Evolutionary conservation across 2,329 filamentous ascomycete genomes (phyloP), one percentile per base, ranked within the genome.

Genomic region (Plenodomus tracheiphilus): DNA sequence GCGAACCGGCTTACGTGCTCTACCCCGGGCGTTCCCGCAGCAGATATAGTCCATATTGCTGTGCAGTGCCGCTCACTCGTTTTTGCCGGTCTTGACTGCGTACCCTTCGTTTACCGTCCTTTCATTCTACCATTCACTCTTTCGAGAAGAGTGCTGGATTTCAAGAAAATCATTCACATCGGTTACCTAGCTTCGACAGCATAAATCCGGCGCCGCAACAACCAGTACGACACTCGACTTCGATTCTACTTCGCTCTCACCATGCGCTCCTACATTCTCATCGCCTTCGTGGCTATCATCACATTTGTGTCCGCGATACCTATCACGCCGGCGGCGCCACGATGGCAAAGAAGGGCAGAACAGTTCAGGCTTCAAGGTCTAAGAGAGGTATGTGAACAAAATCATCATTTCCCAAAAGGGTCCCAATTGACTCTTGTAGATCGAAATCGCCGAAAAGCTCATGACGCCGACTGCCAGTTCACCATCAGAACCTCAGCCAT

Each of bases 311-410:
- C 57, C 39, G 67, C 65, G 6, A 55, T 68, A 18, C 69, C 68
- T 3, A 71, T 72, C 51, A 70, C 68, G 13, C 69, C 69, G 10
- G 61, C 69, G 4, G 68, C 68, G 18, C 66, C 66, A n/a, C 56
- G 58, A 30, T 58, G 64, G 8, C 65, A 69, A 39, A 63, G 58
- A 47, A 62, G 66, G 8, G 68, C 61, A 13, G 69, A 71, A 43
- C 62, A 64, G 22, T 66, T 66, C 53, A 59, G 69, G 40, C 56
- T 66, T 13, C 59, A 69, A 56, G 70, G 70, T 13, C 47, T 72
- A 13, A 42, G 59, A 44, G 70, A 73, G 60, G 68, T 71, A 64
- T 10, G 51, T 38, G 35, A 1, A 8, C 34, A 10, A 7, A 13
- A 10, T 4, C 16, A n/a, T 30, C 1, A 25, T 13, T 32, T 6